A percentile compares a stretch with the other conserved stretches of the same genome.
These are phyloP conservation scores for Symbiodinium pilosum DNA, from an alignment of 73 alveolate genomes.

Conservation along the genomic window DNA sequence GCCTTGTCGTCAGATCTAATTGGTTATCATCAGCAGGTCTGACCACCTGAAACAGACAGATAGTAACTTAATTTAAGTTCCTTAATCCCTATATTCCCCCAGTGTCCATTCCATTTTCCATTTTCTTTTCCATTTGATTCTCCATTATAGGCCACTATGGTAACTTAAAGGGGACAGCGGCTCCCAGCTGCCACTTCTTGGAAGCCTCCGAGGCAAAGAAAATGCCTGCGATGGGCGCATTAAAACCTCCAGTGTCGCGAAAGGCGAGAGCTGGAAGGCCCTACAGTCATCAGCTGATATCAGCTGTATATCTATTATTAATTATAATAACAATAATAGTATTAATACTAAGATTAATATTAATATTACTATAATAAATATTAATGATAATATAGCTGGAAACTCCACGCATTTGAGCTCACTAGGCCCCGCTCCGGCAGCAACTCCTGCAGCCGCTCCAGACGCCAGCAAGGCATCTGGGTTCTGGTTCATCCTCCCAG, in stretches of 20 bases:
- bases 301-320: too few species aligned
- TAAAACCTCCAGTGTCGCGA: conserved; percentile 52
- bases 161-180: background rate
- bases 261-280: background rate
- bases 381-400: background rate
- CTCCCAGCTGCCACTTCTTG: too few species aligned
- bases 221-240: conserved; percentile 89
- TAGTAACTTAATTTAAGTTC: too few species aligned
- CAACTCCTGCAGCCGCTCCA: conserved; percentile 88
- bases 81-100: too few species aligned
- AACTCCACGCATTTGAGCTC: background rate
- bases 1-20: conserved; percentile 75
- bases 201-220: conserved; percentile 68
- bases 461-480: conserved; percentile 88
- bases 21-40: conserved; percentile 86
- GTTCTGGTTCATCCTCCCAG: conserved; percentile 65
- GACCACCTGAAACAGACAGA: conserved; percentile 23
- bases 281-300: too few species aligned
- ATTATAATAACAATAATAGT: too few species aligned
- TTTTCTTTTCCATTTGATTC: background rate
- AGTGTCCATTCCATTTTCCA: too few species aligned
- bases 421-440: conserved; percentile 57
- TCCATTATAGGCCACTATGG: background rate
- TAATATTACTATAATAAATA: too few species aligned
- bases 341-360: too few species aligned